Base-by-base conservation (phyloP, 257 asterid species). In the Leptodermis oblonga region DNA sequence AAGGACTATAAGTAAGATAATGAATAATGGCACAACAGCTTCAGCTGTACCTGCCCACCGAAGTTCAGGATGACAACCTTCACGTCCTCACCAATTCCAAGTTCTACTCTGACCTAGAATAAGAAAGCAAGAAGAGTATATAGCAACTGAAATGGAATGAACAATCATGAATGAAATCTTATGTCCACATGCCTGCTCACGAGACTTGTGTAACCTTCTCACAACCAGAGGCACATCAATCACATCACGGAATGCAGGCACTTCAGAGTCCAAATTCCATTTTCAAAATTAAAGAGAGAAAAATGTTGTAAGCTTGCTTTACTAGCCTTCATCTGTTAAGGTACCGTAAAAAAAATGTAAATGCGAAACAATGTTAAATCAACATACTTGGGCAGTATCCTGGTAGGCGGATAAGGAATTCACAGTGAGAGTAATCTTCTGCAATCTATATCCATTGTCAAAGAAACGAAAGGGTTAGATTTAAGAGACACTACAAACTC, bases 161-260 rank as follows among this genome's bases (percentile, higher is more conserved):
- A n/a, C n/a, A 64, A 68, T 23, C 62, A 25, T 5, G 1, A 33
- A 5, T 41, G 23, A 69, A 45, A 53, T 28, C 54, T 30, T 67
- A 41, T 36, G 70, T 60, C 61, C 31, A 0, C 62, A 68, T 82
- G 86, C 99, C 97, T 89, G 93, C 72, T 74, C 84, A n/a, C 90
- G 88, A 46, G 90, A 60, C 81, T 76, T 91, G 90, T 91, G 97
- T 83, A 89, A 76, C 78, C 97, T 89, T 78, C 97, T 89, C 69
- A 94, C 99, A 2, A 94, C 99, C 84, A 94, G 83, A 61, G 99
- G 97, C 69, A 94, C 95, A 65, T 94, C 99, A 81, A 89, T 77
- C 69, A 88, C 90, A 82, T 94, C 99, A 41, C 97, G 97, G 74
- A 91, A 94, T 81, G 99, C 99, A 59, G 97, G 99, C 99, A 94